Conservation (phyloP, 805 yeast genomes). For the Kodamaea kakaduensis region DNA sequence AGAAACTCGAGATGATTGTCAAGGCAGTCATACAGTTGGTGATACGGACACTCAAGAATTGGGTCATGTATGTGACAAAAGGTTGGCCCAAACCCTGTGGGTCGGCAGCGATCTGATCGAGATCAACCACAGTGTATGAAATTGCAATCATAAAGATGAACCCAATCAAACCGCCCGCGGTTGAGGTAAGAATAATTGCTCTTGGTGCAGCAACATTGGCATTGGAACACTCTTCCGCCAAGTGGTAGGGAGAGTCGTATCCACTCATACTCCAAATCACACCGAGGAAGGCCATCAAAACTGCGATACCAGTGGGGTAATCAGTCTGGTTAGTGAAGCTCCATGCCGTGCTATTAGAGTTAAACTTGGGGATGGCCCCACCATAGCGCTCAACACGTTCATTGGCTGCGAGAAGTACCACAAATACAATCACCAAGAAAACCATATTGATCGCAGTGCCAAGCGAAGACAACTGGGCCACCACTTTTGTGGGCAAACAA, state of each 20-base stretch:
- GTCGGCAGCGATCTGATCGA: slow-evolving; percentile 43
- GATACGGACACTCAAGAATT: slow-evolving; percentile 40
- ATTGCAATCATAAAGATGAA: slow-evolving; percentile 56
- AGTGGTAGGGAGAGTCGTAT: slow-evolving; percentile 70
- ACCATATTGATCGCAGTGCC: slow-evolving; percentile 49
- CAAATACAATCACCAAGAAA: slow-evolving; percentile 49
- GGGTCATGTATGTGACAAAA: slow-evolving; percentile 51
- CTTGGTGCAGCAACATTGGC: slow-evolving; percentile 63
- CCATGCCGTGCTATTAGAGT: slow-evolving; percentile 51
- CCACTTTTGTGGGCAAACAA: slow-evolving; percentile 51
- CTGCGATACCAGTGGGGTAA: slow-evolving; percentile 59
- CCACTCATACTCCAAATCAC: slow-evolving; percentile 73
- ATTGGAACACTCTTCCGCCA: slow-evolving; percentile 68
- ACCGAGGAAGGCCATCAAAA: slow-evolving; percentile 55
- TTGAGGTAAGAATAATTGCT: slow-evolving; percentile 58
- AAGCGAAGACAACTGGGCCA: slow-evolving; percentile 47
- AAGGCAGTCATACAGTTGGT: slow-evolving; percentile 41
- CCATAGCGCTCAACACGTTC: slow-evolving; percentile 31
- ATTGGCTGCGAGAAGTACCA: slow-evolving; percentile 52
- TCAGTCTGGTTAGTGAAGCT: slow-evolving; percentile 53
- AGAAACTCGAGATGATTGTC: slow-evolving; percentile 38
- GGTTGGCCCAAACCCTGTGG: slow-evolving; percentile 55
- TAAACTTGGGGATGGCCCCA: slow-evolving; percentile 43
- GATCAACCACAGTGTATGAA: slow-evolving; percentile 55
- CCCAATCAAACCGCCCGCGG: slow-evolving; percentile 53